Percentiles rank a stretch among this genome's conserved stretches.
phyloP scores from a whole-genome alignment of 2,329 filamentous ascomycete species.

The Pseudocercospora cruenta region DNA sequence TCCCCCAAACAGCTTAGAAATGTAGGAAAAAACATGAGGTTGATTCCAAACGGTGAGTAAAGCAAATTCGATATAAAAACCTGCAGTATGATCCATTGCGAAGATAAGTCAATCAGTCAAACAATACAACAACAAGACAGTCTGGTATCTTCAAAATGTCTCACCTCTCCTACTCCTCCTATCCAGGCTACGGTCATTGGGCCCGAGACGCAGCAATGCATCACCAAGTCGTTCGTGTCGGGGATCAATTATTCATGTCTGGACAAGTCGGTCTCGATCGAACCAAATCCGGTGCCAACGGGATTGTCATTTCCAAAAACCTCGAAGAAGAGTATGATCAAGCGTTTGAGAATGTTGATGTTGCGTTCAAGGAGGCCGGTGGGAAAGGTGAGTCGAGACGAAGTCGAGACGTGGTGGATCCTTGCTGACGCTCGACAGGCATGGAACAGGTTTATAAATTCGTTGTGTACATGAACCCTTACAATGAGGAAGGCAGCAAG shows the following conservation, averaged over 20 bases:
- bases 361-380: neutral
- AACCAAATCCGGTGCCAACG: neutral
- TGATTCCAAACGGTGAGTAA: too few species aligned
- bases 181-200: neutral
- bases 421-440: too few species aligned
- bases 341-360: neutral
- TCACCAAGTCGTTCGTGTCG: neutral
- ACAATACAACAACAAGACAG: too few species aligned
- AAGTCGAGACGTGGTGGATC: too few species aligned
- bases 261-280: slow-evolving; percentile 2
- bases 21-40: too few species aligned
- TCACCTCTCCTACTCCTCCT: neutral
- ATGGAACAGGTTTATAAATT: slow-evolving; percentile 2
- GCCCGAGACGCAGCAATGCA: neutral
- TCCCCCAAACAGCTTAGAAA: too few species aligned
- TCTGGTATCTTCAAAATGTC: neutral
- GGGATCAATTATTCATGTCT: neutral
- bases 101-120: too few species aligned
- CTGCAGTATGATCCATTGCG: too few species aligned
- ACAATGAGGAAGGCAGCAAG: neutral
- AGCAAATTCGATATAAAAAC: too few species aligned
- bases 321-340: neutral
- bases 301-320: neutral
- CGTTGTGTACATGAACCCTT: neutral
- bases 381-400: neutral